Base-by-base conservation (phyloP, 306 rosid genomes). In the Rosa persica region DNA sequence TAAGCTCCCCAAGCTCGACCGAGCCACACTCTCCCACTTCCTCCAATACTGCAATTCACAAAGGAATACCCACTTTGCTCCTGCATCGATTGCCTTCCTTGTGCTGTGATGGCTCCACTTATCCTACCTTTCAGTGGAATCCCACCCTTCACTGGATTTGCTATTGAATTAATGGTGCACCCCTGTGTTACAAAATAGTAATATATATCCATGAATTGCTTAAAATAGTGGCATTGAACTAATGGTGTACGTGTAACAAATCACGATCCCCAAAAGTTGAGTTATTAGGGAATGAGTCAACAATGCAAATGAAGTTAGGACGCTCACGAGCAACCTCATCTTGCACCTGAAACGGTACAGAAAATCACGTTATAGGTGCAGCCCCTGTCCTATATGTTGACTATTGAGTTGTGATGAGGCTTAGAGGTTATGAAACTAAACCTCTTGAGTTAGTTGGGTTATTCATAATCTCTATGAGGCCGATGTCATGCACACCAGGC, bases 1-100 rank as follows among this genome's bases (percentile, higher is more conserved):
- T 13, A 89, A 17, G 86, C 0, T 34, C 97, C 92, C 98, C 97
- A 92, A 2, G 98, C 96, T 85, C 98, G 80, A 11, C 97, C 96
- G 23, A 92, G 97, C 97, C 94, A 94, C 57, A 90, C 92, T 78
- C 77, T 89, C 17, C 98, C 97, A 48, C 78, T 87, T 16, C 98
- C 98, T 68, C 8, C 40, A 67, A 94, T 86, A 80, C 70, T 87
- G 51, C 98, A 94, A 60, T 92, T 92, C 85, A 94, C 89, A 78
- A 94, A 92, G 0, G 97, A 89, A 86, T 86, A 94, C 4, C 98
- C 96, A 20, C 77, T 90, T 75, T 81, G 10, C 68, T 92, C 97
- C 0, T 73, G 62, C 79, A 30, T 25, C 3, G 94, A 75, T 11
- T 84, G 67, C 66, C 93, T n/a, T 34, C 89, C 93, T 3, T 92